phyloP scores from a whole-genome alignment of 208 protist species.

The Crithidia fasciculata region DNA sequence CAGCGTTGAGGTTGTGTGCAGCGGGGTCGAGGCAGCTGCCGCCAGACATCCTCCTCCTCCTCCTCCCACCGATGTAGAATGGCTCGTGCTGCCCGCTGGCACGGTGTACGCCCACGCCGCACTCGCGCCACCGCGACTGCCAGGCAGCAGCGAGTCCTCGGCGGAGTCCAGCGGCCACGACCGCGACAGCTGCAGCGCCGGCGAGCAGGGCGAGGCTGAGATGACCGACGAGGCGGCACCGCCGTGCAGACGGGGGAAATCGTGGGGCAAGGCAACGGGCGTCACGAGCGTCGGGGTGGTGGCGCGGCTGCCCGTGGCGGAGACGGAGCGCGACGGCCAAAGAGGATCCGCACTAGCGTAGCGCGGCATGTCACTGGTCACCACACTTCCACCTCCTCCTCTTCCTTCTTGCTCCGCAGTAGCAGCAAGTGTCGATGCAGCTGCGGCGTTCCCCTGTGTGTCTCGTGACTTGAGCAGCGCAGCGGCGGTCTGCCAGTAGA shows the following conservation, averaged over 20 bases:
- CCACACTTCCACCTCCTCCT: not conserved
- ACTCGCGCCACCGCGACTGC: constrained; percentile 23
- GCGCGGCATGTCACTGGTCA: not conserved
- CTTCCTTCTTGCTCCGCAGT: not conserved
- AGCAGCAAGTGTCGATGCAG: not conserved
- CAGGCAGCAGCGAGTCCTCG: constrained; percentile 40
- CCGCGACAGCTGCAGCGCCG: constrained; percentile 4
- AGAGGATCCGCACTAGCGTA: constrained; percentile 14
- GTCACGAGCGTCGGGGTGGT: constrained; percentile 16
- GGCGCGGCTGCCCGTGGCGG: not conserved
- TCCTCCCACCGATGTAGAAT: not conserved
- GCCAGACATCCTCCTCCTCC: no score
- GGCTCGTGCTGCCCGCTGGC: not conserved
- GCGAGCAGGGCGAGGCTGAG: constrained; percentile 11
- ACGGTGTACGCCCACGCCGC: constrained; percentile 13
- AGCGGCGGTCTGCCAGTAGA: constrained; percentile 42
- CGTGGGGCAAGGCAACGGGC: not conserved
- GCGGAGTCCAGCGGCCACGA: constrained; percentile 14
- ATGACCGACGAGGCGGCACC: not conserved
- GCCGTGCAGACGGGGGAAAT: not conserved
- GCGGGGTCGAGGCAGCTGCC: not conserved
- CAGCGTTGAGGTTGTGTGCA: constrained; percentile 13
- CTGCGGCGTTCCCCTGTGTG: not conserved
- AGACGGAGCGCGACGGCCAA: constrained; percentile 17
- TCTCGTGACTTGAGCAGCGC: constrained; percentile 24